Evolutionary conservation across 345 rosid species (phyloP), one percentile per base, ranked within the genome.

Genomic region (Erysimum cheiranthoides): DNA sequence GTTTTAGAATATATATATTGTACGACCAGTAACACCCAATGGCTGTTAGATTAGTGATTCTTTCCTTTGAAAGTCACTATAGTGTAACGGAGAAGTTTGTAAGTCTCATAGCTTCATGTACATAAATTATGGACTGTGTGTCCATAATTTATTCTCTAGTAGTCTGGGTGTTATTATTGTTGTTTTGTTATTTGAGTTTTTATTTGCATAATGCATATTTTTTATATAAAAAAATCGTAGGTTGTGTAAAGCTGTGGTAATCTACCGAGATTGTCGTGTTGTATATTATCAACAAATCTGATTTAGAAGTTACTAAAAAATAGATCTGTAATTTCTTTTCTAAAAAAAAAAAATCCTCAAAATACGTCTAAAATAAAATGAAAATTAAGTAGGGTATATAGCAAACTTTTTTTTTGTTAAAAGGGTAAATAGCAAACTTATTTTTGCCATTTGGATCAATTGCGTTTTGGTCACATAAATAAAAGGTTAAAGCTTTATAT

Each of bases 11-110:
- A 54, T 38, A 51, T 32, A 35, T 38, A 45, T 39, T 39, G 42
- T 39, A 35, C 61, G 49, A 60, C 40, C 35, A 59, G 57, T 56
- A 69, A 34, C 36, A 49, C 34, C 74, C n/a, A 34, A 14, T 71
- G 50, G 36, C n/a, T 35, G 10, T 58, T 32, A 18, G 35, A 58
- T 45, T 30, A 39, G 16, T 32, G 1, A 10, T 32, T 34, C 12
- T 47, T 65, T 59, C 25, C 27, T 21, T 70, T 57, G 16, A 34
- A 34, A 46, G 16, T 66, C 70, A 51, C 70, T 46, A 17, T 46
- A 17, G 3, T 21, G 21, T 32, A 45, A 13, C n/a, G 43, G 56
- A 8, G 14, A 18, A 58, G 4, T 58, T 57, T 18, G 43, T 4
- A 42, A 42, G 6, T 7, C 5, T 38, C 47, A 21, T 1, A 21